Conservation (phyloP, 2,329 filamentous ascomycete species). For the Exophiala bonariae region DNA sequence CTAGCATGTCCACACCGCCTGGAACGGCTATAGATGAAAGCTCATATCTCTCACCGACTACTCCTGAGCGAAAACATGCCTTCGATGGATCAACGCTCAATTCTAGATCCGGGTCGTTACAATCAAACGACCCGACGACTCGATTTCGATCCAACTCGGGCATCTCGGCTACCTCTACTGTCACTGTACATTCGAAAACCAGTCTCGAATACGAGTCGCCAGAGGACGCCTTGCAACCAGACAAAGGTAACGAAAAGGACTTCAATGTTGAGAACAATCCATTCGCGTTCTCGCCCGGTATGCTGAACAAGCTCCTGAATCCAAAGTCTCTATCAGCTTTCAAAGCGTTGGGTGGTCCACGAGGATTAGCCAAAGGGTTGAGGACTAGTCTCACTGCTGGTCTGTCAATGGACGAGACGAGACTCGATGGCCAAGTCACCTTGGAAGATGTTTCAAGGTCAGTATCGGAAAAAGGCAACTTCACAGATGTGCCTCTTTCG, state of each 20-base stretch:
- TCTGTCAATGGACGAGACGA: constrained; percentile 72
- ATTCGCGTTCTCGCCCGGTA: constrained; percentile 81
- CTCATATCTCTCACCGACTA: constrained; percentile 31
- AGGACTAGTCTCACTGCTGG: constrained; percentile 71
- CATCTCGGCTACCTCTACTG: constrained; percentile 23
- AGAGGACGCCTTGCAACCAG: constrained; percentile 58
- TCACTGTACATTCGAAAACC: constrained; percentile 22
- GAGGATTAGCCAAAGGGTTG: constrained; percentile 76
- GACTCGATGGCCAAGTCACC: constrained; percentile 63
- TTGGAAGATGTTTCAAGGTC: constrained; percentile 67
- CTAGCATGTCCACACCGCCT: constrained; percentile 26
- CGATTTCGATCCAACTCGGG: constrained; percentile 35
- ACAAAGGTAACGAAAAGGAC: constrained; percentile 72
- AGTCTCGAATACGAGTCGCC: constrained; percentile 30
- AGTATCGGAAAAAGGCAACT: constrained; percentile 13
- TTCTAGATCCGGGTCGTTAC: constrained; percentile 42
- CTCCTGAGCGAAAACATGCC: constrained; percentile 31
- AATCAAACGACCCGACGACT: constrained; percentile 27
- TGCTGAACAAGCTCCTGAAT: constrained; percentile 83
- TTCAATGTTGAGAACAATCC: constrained; percentile 77
- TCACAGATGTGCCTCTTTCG: constrained; percentile 14
- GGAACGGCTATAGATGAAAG: constrained; percentile 22
- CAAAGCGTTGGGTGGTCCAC: constrained; percentile 74
- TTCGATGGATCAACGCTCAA: constrained; percentile 47
- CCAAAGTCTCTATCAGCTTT: constrained; percentile 85